A percentile compares a stretch with the other conserved stretches of the same genome.
These are phyloP conservation scores for Penicillium glabrum DNA, from an alignment of 2,329 filamentous ascomycete genomes.

Conservation along the genomic window DNA sequence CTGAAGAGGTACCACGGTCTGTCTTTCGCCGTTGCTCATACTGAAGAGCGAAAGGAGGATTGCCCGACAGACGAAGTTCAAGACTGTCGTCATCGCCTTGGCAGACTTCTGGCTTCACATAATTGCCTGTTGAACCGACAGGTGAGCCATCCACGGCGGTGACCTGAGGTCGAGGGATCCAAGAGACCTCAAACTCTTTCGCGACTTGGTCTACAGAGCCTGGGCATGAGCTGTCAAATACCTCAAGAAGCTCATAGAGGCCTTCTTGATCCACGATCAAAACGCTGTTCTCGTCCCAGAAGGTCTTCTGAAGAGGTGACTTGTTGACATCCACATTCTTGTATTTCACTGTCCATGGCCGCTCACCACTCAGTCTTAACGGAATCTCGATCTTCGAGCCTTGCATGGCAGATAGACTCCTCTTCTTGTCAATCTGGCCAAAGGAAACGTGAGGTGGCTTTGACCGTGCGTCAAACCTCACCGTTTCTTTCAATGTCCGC, in stretches of 20 bases:
- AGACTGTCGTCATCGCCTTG: constrained; percentile 92
- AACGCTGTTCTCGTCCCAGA: constrained; percentile 64
- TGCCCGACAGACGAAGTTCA: constrained; percentile 76
- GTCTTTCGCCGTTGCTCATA: constrained; percentile 78
- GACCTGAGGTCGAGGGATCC: constrained; percentile 77
- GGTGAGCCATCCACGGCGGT: constrained; percentile 53
- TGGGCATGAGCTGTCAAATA: constrained; percentile 77
- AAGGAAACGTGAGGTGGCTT: constrained; percentile 87
- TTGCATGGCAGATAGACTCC: constrained; percentile 73
- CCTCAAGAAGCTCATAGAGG: constrained; percentile 74
- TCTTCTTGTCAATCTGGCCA: constrained; percentile 78
- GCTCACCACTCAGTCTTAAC: constrained; percentile 78
- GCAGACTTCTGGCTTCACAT: constrained; percentile 79
- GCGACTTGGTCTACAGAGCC: constrained; percentile 74
- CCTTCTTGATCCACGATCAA: constrained; percentile 68
- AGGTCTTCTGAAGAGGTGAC: constrained; percentile 50
- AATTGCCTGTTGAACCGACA: constrained; percentile 56
- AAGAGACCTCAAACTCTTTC: constrained; percentile 75
- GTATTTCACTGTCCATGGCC: constrained; percentile 80
- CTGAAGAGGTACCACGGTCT: constrained; percentile 62
- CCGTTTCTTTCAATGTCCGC: constrained; percentile 78
- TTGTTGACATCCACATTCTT: constrained; percentile 61
- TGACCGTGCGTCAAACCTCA: constrained; percentile 80
- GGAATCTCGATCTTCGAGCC: constrained; percentile 73
- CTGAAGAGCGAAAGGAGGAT: constrained; percentile 77